These are phyloP conservation scores for Wickerhamiella sergipiensis DNA, from an alignment of 805 yeast species.

Conservation along the genomic window DNA sequence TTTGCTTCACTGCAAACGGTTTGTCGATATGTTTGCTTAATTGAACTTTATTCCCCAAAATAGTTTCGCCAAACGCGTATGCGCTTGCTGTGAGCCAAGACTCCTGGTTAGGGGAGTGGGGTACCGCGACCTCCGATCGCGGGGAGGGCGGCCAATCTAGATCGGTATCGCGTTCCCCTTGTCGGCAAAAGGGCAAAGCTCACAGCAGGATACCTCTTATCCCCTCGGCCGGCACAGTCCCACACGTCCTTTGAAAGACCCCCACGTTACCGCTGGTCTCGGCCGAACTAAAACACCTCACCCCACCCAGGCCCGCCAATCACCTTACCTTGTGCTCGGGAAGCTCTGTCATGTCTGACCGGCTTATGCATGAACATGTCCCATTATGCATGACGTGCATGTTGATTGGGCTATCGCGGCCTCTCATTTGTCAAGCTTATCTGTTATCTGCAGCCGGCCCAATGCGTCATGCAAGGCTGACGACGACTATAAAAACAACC, in stretches of 20 bases:
- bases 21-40: too few species aligned
- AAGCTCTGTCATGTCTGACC: neutral
- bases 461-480: neutral
- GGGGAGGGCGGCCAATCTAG: neutral
- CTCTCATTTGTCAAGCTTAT: neutral
- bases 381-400: neutral
- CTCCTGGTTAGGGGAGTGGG: neutral
- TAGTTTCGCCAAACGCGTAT: too few species aligned
- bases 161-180: neutral
- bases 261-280: too few species aligned
- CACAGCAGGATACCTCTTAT: too few species aligned
- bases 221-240: too few species aligned
- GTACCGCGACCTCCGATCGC: neutral
- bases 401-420: neutral
- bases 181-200: too few species aligned
- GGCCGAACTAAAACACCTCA: neutral
- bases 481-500: neutral
- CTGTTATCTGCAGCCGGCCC: neutral
- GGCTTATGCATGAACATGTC: neutral
- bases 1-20: too few species aligned
- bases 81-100: neutral
- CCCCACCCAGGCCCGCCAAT: neutral
- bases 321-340: neutral
- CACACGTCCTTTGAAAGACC: too few species aligned
- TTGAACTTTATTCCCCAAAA: too few species aligned